These are phyloP conservation scores for Hypoxylon lenormandii DNA, from an alignment of 495 filamentous ascomycete species.

Conservation along the genomic window DNA sequence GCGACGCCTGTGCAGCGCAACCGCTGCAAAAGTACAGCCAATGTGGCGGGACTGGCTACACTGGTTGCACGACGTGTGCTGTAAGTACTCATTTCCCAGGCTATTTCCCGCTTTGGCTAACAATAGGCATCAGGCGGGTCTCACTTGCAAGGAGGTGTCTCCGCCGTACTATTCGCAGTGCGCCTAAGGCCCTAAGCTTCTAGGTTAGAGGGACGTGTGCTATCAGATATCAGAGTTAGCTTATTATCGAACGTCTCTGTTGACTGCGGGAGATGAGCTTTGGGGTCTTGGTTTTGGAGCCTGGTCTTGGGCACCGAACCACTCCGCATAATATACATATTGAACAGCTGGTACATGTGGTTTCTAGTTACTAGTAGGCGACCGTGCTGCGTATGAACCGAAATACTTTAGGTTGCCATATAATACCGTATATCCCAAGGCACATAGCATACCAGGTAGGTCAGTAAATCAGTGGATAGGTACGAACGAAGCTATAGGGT, in stretches of 20 bases:
- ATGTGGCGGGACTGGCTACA: slow-evolving; percentile 63
- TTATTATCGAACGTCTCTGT: too few relatives aligned
- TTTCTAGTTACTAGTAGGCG: too few relatives aligned
- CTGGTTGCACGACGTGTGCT: slow-evolving; percentile 58
- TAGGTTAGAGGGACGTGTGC: background rate
- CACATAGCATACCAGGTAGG: too few relatives aligned
- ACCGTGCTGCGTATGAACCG: too few relatives aligned
- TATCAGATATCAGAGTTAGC: background rate
- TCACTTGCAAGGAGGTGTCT: slow-evolving; percentile 47
- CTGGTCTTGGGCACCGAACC: background rate
- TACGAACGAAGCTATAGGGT: too few relatives aligned
- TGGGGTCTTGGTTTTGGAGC: background rate
- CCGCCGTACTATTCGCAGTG: slow-evolving; percentile 60
- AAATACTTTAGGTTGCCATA: too few relatives aligned
- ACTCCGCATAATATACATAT: too few relatives aligned
- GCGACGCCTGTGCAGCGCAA: background rate
- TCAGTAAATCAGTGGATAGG: too few relatives aligned
- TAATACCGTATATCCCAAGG: too few relatives aligned
- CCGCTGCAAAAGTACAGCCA: slow-evolving; percentile 44
- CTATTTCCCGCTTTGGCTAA: background rate
- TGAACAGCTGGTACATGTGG: too few relatives aligned
- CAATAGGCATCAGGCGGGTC: slow-evolving; percentile 17
- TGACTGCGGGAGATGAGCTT: background rate
- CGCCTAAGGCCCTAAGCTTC: slow-evolving; percentile 53
- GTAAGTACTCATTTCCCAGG: background rate